These are phyloP conservation scores for Penicillium silybi DNA, from an alignment of 495 filamentous ascomycete genomes.

Conservation along the genomic window DNA sequence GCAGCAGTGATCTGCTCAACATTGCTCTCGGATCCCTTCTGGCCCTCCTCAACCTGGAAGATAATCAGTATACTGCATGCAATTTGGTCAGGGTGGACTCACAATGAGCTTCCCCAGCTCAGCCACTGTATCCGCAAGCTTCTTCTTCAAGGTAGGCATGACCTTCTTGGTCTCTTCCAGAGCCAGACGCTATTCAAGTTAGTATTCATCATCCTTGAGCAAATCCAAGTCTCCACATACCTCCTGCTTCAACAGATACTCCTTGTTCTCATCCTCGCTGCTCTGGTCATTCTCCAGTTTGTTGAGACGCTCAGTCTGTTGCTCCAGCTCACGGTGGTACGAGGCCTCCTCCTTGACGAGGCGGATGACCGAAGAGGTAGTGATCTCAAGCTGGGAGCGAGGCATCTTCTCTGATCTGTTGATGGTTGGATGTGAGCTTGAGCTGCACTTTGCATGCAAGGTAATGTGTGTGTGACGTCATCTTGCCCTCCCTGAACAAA, in stretches of 20 bases:
- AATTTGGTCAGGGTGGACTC: slow-evolving; percentile 13
- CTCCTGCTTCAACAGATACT: slow-evolving; percentile 77
- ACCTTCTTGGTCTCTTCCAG: slow-evolving; percentile 80
- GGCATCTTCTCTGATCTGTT: slow-evolving; percentile 50
- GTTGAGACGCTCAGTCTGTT: slow-evolving; percentile 67
- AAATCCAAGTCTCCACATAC: slow-evolving; percentile 38
- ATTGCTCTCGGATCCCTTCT: slow-evolving; percentile 46
- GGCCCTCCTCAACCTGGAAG: slow-evolving; percentile 40
- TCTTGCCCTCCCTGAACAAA: too few species aligned
- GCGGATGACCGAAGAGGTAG: slow-evolving; percentile 68
- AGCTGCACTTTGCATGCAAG: background rate
- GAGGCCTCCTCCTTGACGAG: slow-evolving; percentile 87
- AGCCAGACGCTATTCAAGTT: slow-evolving; percentile 58
- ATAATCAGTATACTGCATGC: background rate
- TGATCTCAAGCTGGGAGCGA: slow-evolving; percentile 67
- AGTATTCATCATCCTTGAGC: background rate
- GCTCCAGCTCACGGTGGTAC: slow-evolving; percentile 77
- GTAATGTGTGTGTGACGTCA: background rate
- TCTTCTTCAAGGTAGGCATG: slow-evolving; percentile 61
- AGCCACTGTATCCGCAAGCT: slow-evolving; percentile 62
- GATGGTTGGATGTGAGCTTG: background rate
- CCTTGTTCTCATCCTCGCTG: slow-evolving; percentile 59
- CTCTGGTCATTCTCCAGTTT: slow-evolving; percentile 52
- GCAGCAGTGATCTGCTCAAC: slow-evolving; percentile 52
- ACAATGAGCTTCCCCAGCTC: slow-evolving; percentile 65